phyloP scores from a whole-genome alignment of 1,139 yeast species.

The Yamadazyma epiphylla region DNA sequence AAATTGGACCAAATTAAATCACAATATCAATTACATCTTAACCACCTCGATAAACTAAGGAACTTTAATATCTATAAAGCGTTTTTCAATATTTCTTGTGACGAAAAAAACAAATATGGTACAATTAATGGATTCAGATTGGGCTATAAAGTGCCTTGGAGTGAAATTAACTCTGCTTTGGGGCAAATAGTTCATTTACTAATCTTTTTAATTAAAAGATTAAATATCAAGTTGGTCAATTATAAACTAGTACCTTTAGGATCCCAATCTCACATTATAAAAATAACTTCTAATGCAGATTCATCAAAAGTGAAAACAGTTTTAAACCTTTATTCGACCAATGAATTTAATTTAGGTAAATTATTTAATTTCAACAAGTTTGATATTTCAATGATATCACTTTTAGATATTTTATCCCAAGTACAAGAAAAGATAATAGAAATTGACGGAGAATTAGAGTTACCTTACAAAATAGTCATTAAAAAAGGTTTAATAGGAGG shows the following conservation, averaged over 20 bases:
- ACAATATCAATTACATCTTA: constrained; percentile 56
- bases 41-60: constrained; percentile 66
- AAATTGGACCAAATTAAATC: constrained; percentile 62
- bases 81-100: constrained; percentile 77
- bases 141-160: constrained; percentile 79
- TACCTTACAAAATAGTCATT: constrained; percentile 60
- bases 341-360: constrained; percentile 66
- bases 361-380: constrained; percentile 66
- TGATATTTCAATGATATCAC: constrained; percentile 74
- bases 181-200: constrained; percentile 78
- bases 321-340: constrained; percentile 55
- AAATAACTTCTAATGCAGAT: constrained; percentile 25
- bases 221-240: constrained; percentile 51
- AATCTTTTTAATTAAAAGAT: constrained; percentile 57
- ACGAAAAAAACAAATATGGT: constrained; percentile 65
- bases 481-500: constrained; percentile 71
- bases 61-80: constrained; percentile 77
- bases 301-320: constrained; percentile 20
- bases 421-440: constrained; percentile 48
- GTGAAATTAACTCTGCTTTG: constrained; percentile 87
- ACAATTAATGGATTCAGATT: constrained; percentile 82
- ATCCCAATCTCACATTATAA: constrained; percentile 75
- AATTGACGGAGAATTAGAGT: constrained; percentile 54
- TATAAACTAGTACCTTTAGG: constrained; percentile 81
- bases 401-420: constrained; percentile 59